Evolutionary conservation across 352 stramenopile species (phyloP).

Genomic region (Chrysophaeum taylorii): DNA sequence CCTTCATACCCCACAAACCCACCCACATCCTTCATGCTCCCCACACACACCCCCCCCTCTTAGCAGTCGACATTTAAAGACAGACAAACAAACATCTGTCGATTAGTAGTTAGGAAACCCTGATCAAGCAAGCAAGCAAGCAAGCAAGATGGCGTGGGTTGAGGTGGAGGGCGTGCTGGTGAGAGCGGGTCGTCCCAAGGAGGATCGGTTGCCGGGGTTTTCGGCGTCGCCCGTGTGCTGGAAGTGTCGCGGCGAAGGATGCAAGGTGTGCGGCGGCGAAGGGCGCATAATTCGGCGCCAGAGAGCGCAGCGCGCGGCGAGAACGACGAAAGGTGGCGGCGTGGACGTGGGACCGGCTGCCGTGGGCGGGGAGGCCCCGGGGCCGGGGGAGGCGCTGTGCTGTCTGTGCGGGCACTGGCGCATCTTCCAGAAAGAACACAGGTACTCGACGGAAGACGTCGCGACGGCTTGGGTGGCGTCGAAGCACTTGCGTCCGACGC

Average conservation of each 20-base stretch:
- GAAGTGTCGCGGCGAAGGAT: not conserved
- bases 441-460: slow-evolving; percentile 39
- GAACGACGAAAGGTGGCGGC: not conserved
- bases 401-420: slow-evolving; percentile 31
- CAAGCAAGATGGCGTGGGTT: too few species aligned
- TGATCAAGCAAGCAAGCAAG: too few species aligned
- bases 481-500: not conserved
- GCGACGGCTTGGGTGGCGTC: slow-evolving; percentile 33
- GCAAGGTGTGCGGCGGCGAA: not conserved
- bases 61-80: too few species aligned
- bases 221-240: not conserved
- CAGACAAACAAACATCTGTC: too few species aligned
- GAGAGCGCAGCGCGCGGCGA: too few species aligned
- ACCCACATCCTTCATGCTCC: too few species aligned
- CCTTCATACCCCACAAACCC: too few species aligned
- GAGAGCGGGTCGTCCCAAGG: too few species aligned
- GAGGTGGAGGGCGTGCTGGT: too few species aligned
- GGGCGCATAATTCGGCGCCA: not conserved
- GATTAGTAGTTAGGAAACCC: too few species aligned
- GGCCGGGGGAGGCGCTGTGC: slow-evolving; percentile 21
- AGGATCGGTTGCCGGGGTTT: not conserved
- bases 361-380: not conserved
- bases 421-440: slow-evolving; percentile 38
- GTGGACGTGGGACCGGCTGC: not conserved
- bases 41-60: too few species aligned